Conservation (phyloP, 495 filamentous ascomycete species). For the Neurospora cerealis region DNA sequence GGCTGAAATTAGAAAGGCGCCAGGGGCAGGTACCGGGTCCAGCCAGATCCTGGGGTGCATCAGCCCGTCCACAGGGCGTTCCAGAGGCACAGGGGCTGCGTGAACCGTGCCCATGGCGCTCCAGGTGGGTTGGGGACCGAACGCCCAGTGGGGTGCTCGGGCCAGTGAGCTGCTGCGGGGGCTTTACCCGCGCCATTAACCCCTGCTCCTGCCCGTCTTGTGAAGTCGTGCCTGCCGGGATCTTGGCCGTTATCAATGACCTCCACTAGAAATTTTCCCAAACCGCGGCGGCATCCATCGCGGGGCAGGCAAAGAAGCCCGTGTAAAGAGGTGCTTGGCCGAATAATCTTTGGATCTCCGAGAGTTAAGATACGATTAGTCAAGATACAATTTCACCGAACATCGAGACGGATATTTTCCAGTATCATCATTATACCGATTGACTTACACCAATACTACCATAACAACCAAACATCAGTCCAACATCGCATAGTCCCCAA, state of each 20-base stretch:
- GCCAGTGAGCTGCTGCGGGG: not conserved
- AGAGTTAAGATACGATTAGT: no score
- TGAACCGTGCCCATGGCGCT: not conserved
- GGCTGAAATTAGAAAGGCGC: not conserved
- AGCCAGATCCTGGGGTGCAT: not conserved
- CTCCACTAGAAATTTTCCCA: not conserved
- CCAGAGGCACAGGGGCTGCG: not conserved
- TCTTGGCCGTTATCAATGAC: not conserved
- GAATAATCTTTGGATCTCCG: not conserved
- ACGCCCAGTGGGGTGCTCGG: not conserved
- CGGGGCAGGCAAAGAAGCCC: not conserved
- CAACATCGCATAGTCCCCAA: no score
- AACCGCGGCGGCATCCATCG: not conserved
- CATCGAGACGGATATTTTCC: not conserved
- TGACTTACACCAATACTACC: not conserved
- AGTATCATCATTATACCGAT: not conserved
- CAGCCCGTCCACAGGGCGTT: not conserved
- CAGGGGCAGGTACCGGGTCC: not conserved
- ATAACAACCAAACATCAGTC: not conserved
- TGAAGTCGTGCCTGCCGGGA: not conserved
- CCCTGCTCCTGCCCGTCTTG: not conserved
- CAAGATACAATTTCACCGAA: no score
- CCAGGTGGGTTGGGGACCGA: not conserved
- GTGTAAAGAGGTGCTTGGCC: not conserved
- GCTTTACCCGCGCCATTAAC: not conserved